Base-by-base conservation (phyloP, 1,284 basidiomycete species). In the Laetiporus sulphureus region DNA sequence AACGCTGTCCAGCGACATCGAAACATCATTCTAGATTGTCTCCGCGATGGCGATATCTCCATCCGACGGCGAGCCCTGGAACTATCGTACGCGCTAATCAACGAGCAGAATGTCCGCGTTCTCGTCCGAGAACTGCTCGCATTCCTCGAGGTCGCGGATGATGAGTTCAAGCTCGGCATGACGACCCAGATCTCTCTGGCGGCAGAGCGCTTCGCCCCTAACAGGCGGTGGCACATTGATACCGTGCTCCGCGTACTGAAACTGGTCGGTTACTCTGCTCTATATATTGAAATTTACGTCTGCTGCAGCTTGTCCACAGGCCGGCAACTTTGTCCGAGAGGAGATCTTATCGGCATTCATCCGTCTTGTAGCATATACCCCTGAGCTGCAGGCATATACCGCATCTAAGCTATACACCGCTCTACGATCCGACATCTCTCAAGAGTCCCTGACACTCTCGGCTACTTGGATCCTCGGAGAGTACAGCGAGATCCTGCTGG, bases 221-320 rank as follows among this genome's bases (percentile, higher is more conserved):
- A 97, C 65, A 94, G 93, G 66, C 75, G 96, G 52, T 99, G 96
- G 96, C 96, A 99, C 61, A 98, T 99, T 48, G 96, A 99, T 63
- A 98, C 96, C 0, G 89, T 97, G 7, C 68, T 99, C 41, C 78
- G 96, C 18, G 91, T 95, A 1, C 68, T 99, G 49, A 95, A 92
- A 63, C 67, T 98, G 55, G 92, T 93, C 45, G 51, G 84, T 72
- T n/a, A 12, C 13, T 33, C 16, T 36, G 13, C 25, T 6, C 13
- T 27, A 27, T 13, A 8, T 27, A 27, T 13, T 27, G 8, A 27
- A 13, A 7, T 27, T 27, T 27, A n/a, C 8, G 25, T 27, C 31
- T 5, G 29, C 15, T 16, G 18, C 22, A 18, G 20, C 23, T 25
- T 11, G 3, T 12, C 19, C 7, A 20, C 48, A 92, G 88, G 94